Conservation (phyloP, 192 early-diverging fungal genomes). For the Phycomyces blakesleeanus region DNA sequence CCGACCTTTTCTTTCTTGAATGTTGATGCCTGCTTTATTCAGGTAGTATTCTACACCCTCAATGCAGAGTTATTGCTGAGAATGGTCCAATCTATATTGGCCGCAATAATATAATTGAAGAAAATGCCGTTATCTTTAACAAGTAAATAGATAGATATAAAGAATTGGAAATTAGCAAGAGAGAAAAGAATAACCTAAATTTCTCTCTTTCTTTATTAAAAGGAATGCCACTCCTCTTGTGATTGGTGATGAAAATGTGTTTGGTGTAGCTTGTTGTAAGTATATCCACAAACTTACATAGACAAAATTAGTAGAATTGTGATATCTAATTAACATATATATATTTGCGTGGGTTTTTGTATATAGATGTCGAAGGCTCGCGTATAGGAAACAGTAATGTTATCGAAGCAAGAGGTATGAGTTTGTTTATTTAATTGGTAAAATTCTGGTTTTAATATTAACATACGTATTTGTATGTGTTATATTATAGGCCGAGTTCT, state of each 20-base stretch:
- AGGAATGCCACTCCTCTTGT: conserved; percentile 48
- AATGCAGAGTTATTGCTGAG: conserved; percentile 63
- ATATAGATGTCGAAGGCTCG: conserved; percentile 59
- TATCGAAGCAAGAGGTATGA: conserved; percentile 61
- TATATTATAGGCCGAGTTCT: conserved; percentile 45
- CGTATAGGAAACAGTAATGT: conserved; percentile 62
- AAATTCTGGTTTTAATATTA: neutral
- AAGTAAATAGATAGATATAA: conserved; percentile 35
- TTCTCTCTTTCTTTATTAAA: neutral
- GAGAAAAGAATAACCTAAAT: neutral
- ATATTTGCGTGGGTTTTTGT: neutral
- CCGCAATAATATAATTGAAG: conserved; percentile 71
- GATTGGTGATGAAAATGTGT: conserved; percentile 71
- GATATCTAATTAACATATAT: neutral
- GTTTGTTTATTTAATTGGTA: neutral
- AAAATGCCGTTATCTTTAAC: conserved; percentile 67
- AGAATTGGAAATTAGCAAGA: neutral
- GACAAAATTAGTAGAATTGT: neutral
- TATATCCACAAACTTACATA: conserved; percentile 2
- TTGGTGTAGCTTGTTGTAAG: conserved; percentile 71
- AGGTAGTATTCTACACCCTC: conserved; percentile 72
- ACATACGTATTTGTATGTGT: no score
- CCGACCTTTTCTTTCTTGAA: neutral
- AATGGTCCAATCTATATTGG: conserved; percentile 69
- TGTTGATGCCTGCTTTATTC: neutral